A percentile compares a stretch with the other conserved stretches of the same genome.
These are phyloP conservation scores for Myriangium duriaei DNA, from an alignment of 2,329 filamentous ascomycete genomes.

Conservation along the genomic window DNA sequence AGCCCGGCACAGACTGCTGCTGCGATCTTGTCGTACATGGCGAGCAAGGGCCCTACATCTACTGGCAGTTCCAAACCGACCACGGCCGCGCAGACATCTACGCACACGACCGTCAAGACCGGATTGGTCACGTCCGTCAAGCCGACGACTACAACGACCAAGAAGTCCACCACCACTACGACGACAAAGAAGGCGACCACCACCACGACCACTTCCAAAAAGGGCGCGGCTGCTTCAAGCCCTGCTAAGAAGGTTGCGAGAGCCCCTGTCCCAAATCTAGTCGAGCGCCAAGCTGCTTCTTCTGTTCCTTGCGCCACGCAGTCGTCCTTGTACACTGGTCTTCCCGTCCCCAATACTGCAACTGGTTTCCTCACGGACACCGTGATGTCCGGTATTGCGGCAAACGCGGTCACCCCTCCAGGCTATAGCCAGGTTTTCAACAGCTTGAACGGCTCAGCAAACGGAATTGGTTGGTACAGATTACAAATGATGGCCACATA, in stretches of 20 bases:
- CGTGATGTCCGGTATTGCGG: constrained; percentile 7
- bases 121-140: neutral
- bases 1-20: constrained; percentile 2
- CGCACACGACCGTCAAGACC: neutral
- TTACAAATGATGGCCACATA: constrained; percentile 6
- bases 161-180: constrained; percentile 1
- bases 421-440: constrained; percentile 12
- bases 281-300: constrained; percentile 2
- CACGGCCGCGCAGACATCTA: neutral
- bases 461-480: constrained; percentile 10
- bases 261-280: neutral
- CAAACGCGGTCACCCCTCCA: constrained; percentile 9
- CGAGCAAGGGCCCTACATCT: neutral
- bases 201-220: neutral
- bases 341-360: constrained; percentile 10
- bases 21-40: constrained; percentile 4
- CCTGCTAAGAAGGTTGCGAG: neutral
- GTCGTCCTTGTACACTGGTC: constrained; percentile 5
- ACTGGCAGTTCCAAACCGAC: neutral
- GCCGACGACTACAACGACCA: neutral
- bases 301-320: constrained; percentile 4
- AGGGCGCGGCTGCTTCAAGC: no score
- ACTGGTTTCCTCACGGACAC: constrained; percentile 12
- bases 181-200: constrained; percentile 2
- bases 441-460: constrained; percentile 7